Percentiles rank a stretch among this genome's conserved stretches.
These are phyloP conservation scores for Panicum virgatum DNA, from an alignment of 202 grass and related monocot genomes.

Conservation along the genomic window DNA sequence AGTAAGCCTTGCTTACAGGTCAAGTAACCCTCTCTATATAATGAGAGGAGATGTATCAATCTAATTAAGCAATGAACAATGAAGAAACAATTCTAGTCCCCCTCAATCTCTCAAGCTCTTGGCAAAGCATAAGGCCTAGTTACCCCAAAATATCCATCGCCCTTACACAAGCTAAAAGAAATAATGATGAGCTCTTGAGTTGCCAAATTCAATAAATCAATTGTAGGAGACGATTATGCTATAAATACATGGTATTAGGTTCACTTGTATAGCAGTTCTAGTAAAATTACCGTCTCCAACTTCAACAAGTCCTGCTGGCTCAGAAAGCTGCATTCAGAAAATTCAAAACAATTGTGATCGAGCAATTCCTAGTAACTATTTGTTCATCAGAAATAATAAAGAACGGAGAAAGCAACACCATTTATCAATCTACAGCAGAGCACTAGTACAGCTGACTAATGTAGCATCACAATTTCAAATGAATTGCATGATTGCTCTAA, in stretches of 20 bases:
- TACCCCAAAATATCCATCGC: too few species aligned
- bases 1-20: too few species aligned
- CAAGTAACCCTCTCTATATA: too few species aligned
- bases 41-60: too few species aligned
- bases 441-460: constrained; percentile 1
- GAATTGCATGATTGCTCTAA: constrained; percentile 6
- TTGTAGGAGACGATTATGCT: constrained; percentile 2
- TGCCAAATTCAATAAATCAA: background rate
- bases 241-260: constrained; percentile 4
- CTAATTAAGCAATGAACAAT: too few species aligned
- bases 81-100: too few species aligned
- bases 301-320: constrained; percentile 90
- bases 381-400: constrained; percentile 16
- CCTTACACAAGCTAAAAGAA: background rate
- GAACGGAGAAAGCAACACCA: background rate
- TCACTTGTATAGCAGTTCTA: background rate
- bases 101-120: too few species aligned
- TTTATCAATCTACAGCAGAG: background rate
- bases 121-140: too few species aligned
- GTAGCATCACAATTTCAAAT: constrained; percentile 17
- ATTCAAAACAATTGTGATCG: constrained; percentile 36
- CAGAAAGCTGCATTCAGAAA: constrained; percentile 76
- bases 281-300: constrained; percentile 61
- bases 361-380: constrained; percentile 28
- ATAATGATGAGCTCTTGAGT: background rate